Conservation (phyloP, 2,329 filamentous ascomycete species). For the Sporothrix mexicana region DNA sequence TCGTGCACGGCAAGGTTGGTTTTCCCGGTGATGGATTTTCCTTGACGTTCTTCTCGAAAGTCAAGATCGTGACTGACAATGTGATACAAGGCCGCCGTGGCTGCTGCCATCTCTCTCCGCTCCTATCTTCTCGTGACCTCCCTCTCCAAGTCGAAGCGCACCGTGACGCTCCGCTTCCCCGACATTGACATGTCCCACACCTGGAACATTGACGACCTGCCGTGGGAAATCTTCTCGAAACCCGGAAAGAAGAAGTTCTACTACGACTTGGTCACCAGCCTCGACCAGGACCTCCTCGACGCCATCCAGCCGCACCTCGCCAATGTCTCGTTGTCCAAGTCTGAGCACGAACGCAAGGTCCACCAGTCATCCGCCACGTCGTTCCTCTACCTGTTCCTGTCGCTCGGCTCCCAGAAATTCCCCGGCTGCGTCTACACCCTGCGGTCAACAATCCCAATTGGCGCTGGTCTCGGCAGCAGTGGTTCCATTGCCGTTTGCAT, state of each 20-base stretch:
- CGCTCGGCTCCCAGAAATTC: conserved; percentile 78
- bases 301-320: conserved; percentile 81
- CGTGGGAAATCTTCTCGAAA: conserved; percentile 81
- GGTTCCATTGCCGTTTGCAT: conserved; percentile 93
- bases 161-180: conserved; percentile 84
- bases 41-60: not conserved
- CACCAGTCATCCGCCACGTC: conserved; percentile 80
- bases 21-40: not conserved
- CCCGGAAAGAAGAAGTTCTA: conserved; percentile 92
- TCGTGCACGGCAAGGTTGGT: conserved; percentile 86
- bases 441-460: conserved; percentile 91
- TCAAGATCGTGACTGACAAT: conserved; percentile 32
- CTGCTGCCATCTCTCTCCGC: conserved; percentile 90
- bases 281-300: conserved; percentile 81
- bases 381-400: conserved; percentile 93
- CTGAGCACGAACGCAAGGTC: conserved; percentile 78
- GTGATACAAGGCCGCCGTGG: conserved; percentile 75
- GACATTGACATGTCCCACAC: conserved; percentile 89
- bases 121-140: conserved; percentile 97
- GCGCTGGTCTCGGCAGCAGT: conserved; percentile 88
- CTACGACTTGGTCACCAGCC: conserved; percentile 82
- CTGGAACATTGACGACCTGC: conserved; percentile 91
- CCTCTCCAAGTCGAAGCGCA: conserved; percentile 88
- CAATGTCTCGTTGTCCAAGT: conserved; percentile 68
- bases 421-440: conserved; percentile 87